Evolutionary conservation across 805 yeast species (phyloP), one percentile per base, ranked within the genome.

Genomic region (Zygotorulaspora sp.): DNA sequence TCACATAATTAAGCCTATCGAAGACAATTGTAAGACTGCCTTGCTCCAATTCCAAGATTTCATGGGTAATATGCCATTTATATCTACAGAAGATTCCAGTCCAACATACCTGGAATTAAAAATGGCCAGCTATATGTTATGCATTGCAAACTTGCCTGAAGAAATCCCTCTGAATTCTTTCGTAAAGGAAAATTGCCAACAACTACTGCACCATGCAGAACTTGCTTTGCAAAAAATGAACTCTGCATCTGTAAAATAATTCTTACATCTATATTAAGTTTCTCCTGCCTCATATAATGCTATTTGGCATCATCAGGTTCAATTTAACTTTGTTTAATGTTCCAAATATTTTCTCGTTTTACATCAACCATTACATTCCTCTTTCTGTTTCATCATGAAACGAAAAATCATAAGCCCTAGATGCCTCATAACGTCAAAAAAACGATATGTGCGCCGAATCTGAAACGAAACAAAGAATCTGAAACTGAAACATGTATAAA

Each of bases 91-190:
- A 2, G 36, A 24, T 27, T 42, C 40, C 1, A 35, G 36, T 11
- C 61, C 58, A 4, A 48, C 57, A 1, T 45, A 56, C 15, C 36
- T 63, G 22, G 63, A 62, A 31, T 40, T 62, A 19, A 63, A 62
- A 24, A 36, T 64, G 4, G 57, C 63, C 1, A 59, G 67, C 36
- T 64, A 57, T 36, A 32, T 51, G n/a, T 43, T 53, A 1, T 48
- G 65, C 15, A 48, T 53, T 2, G 28, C 40, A 5, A 48, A 49
- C 34, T 48, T 52, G 22, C 43, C 55, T n/a, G 33, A 41, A 1
- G 35, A 29, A 1, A 43, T n/a, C 8, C 37, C 47, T 15, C 24
- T 49, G 11, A 40, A 27, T 26, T 11, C 9, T 7, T 32, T 36
- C 40, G 13, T 44, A 18, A 32, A 19, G 16, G 16, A 40, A 29